Percentiles rank a stretch among this genome's conserved stretches.
Evolutionary conservation across 2,329 filamentous ascomycete genomes (phyloP).

Genomic region (Scytalidium sp.): DNA sequence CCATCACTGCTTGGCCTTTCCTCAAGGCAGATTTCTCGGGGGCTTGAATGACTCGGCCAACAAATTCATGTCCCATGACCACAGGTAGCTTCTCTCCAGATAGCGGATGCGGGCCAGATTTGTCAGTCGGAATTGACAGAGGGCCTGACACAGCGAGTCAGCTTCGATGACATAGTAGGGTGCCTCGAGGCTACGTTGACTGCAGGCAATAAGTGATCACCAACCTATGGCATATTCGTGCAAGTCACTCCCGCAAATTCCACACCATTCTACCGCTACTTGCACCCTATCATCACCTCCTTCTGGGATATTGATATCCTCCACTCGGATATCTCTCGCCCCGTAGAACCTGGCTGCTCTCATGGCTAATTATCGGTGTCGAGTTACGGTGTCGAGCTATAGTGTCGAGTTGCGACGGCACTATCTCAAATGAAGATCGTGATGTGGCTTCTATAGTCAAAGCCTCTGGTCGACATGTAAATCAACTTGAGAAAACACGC

Average conservation of each 20-base stretch:
- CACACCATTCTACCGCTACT: constrained; percentile 1
- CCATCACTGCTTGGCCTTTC: neutral
- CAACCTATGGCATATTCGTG: constrained; percentile 1
- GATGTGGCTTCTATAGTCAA: too few species aligned
- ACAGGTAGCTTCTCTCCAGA: neutral
- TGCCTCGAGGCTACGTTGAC: neutral
- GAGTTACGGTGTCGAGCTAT: too few species aligned
- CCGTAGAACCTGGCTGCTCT: constrained; percentile 2
- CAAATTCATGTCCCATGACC: constrained; percentile 2
- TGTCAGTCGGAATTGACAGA: neutral
- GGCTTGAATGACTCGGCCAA: neutral
- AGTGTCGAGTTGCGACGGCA: too few species aligned
- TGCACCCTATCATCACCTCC: neutral
- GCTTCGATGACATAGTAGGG: neutral
- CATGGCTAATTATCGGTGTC: too few species aligned
- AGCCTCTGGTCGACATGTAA: too few species aligned
- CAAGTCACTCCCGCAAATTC: constrained; percentile 1
- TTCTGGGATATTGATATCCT: neutral
- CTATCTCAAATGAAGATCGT: too few species aligned
- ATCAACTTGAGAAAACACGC: too few species aligned
- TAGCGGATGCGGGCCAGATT: neutral
- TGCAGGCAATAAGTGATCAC: neutral
- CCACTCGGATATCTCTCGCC: neutral
- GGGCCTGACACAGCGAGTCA: neutral
- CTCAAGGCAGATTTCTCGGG: neutral